Base-by-base conservation (phyloP, 2,329 filamentous ascomycete genomes). In the Nemania serpens region DNA sequence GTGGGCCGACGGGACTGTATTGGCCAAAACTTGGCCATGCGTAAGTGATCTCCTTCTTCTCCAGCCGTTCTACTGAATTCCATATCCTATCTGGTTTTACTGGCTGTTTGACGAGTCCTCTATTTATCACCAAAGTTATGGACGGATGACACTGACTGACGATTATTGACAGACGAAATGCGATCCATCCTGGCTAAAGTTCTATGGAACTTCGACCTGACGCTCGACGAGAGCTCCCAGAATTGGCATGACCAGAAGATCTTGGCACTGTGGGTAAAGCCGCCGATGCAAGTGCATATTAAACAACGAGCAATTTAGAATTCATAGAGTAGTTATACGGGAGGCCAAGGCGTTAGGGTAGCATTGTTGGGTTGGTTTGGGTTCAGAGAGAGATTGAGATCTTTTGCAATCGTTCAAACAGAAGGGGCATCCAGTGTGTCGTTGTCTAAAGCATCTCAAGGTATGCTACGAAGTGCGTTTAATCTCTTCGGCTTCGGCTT, bases 141-240 rank as follows among this genome's bases (percentile, higher is more conserved):
- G 18, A 41, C 4, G 7, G 2, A 12, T 17, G n/a, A 41, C 9
- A 33, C n/a, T 42, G 18, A 48, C 50, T 47, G n/a, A 39, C 18
- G 18, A 39, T 51, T 34, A 18, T 29, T 2, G 29, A 55, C n/a
- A 61, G 61, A 71, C 41, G 70, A 72, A 55, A 70, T 72, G 70
- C 67, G 68, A 13, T 54, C 69, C 47, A 71, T 71, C 55, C 63
- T 71, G 49, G 68, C 70, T 3, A 68, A 60, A 22, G 46, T 71
- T 4, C 51, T 71, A 10, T 71, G 67, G 65, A 68, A 71, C 36
- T 71, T 71, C 37, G 69, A 71, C n/a, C 29, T 71, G 20, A 49
- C 41, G 13, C 57, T 70, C 10, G 69, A 70, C 49, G 52, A 59
- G 41, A 66, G 62, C 18, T 68, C 56, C 42, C 53, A 43, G n/a